These are phyloP conservation scores for Solanum clarkiae DNA, from an alignment of 257 asterid genomes.

Conservation along the genomic window DNA sequence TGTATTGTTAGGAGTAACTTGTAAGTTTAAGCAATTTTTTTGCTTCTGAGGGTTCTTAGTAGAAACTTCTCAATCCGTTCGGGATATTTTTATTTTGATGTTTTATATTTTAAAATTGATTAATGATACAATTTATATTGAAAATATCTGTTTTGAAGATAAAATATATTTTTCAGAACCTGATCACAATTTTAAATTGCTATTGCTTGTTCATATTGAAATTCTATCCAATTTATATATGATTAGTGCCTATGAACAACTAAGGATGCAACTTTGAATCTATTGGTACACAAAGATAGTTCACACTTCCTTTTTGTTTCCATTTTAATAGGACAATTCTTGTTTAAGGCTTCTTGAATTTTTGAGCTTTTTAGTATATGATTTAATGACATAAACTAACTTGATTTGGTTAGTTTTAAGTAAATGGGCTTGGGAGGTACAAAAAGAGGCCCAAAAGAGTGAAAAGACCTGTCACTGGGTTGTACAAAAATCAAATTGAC, in stretches of 20 bases:
- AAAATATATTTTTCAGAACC: background rate
- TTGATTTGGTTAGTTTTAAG: background rate
- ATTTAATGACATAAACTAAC: background rate
- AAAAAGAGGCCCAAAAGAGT: background rate
- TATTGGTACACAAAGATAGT: background rate
- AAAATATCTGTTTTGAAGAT: background rate
- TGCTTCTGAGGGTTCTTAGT: background rate
- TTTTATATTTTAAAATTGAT: background rate
- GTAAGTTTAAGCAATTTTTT: background rate
- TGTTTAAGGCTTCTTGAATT: background rate
- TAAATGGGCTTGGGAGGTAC: background rate
- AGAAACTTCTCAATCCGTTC: background rate
- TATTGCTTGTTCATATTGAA: background rate
- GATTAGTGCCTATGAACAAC: background rate
- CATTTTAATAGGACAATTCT: background rate
- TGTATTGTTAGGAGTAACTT: background rate
- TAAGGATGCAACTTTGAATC: background rate
- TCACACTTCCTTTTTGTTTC: background rate
- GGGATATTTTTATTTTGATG: background rate
- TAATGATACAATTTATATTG: background rate
- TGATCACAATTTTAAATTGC: accelerated
- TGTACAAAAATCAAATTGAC: too few relatives aligned
- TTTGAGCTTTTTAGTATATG: too few relatives aligned
- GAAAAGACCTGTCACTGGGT: background rate
- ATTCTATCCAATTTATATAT: background rate